Evolutionary conservation across 495 filamentous ascomycete genomes (phyloP), one percentile per base, ranked within the genome.

Genomic region (Tuber indicum): DNA sequence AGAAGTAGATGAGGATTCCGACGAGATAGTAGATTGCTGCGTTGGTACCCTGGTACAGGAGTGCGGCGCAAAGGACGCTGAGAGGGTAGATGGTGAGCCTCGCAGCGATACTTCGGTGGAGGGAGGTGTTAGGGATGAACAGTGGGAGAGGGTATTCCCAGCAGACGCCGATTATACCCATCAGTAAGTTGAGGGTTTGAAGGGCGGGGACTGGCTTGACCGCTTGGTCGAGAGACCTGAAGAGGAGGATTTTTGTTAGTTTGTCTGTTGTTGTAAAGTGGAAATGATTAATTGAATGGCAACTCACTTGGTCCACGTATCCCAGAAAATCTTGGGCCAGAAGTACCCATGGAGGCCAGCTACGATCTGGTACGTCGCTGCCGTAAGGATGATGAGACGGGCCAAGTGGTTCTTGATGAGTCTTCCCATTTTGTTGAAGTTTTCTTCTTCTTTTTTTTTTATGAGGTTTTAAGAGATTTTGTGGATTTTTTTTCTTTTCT

Each of bases 351-450:
- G 88, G 73, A 99, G 85, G 1, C 91, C 90, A 77, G 94, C 93
- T 79, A 89, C 91, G 75, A 97, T 82, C 90, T 99, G 96, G 83
- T 97, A 98, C 70, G 87, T 85, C 84, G 92, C 91, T 8, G 96
- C 92, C 2, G 93, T 92, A 81, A 98, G 88, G 85, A 96, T 89
- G 82, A 98, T 94, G 80, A 98, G 90, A 72, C 96, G 90, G 73
- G 93, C 96, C 93, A 94, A 97, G 87, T 99, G 96, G 87, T 98
- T 98, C 87, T 98, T 98, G 87, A 99, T 99, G 79, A 99, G 90
- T 83, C 90, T 93, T 84, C 96, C 96, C 96, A 99, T 99, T 82
- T 82, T 88, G 84, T 58, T 79, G 39, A 72, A 36, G 23, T 74
- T 80, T 58, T 47, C n/a, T 46, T 52, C 9, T 45, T 46, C 70